These are phyloP conservation scores for Chenopodium berlandieri DNA, from an alignment of 148 eudicot species.

Conservation along the genomic window DNA sequence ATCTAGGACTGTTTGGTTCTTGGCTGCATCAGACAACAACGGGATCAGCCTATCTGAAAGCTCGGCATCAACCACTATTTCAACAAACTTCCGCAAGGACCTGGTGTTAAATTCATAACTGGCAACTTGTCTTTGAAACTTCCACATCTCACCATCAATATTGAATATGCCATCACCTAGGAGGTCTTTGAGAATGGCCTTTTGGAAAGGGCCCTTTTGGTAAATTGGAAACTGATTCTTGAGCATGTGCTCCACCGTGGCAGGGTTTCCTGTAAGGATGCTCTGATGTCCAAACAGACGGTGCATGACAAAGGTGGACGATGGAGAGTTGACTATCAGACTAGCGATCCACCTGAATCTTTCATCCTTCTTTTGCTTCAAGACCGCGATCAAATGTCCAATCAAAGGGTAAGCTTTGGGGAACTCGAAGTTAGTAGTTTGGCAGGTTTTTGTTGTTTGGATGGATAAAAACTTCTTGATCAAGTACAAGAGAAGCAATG, in stretches of 20 bases:
- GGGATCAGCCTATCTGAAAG: constrained; percentile 44
- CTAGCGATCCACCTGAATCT: constrained; percentile 23
- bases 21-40: constrained; percentile 18
- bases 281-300: constrained; percentile 16
- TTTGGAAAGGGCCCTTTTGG: constrained; percentile 33
- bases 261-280: constrained; percentile 15
- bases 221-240: constrained; percentile 25
- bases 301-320: constrained; percentile 16
- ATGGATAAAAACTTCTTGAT: not conserved
- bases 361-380: constrained; percentile 15
- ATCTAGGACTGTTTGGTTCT: constrained; percentile 23
- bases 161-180: constrained; percentile 50
- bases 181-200: constrained; percentile 26
- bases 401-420: constrained; percentile 31
- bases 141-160: constrained; percentile 47
- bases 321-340: constrained; percentile 23
- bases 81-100: constrained; percentile 42
- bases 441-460: not conserved
- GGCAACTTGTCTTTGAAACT: constrained; percentile 44
- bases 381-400: constrained; percentile 22
- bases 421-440: not conserved
- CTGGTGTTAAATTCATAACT: constrained; percentile 49
- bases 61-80: constrained; percentile 44
- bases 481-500: constrained; percentile 9
- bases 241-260: constrained; percentile 26